Percentiles rank a stretch among this genome's conserved stretches.
phyloP scores from a whole-genome alignment of 768 basidiomycete species.

The Chiua virens region DNA sequence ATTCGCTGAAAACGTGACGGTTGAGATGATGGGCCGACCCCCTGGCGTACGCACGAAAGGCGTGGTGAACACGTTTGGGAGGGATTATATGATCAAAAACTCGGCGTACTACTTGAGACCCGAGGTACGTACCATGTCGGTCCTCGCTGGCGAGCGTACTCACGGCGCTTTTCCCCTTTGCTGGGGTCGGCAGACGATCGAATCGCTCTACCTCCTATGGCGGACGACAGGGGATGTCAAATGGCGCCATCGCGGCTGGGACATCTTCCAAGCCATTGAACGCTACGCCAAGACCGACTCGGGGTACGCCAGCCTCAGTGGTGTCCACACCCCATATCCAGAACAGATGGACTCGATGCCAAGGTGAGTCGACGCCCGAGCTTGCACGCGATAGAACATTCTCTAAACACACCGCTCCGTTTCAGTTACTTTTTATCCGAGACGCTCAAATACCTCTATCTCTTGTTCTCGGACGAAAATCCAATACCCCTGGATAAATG shows the following conservation, averaged over 20 bases:
- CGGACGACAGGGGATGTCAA: constrained; percentile 61
- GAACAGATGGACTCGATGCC: constrained; percentile 60
- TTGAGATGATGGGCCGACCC: neutral
- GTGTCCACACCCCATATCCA: constrained; percentile 43
- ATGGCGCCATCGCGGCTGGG: constrained; percentile 74
- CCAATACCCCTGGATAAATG: constrained; percentile 51
- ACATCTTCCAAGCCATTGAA: constrained; percentile 66
- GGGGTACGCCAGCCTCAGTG: constrained; percentile 59
- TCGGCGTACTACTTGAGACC: constrained; percentile 61
- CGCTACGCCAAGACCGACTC: constrained; percentile 51
- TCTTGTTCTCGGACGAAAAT: constrained; percentile 66
- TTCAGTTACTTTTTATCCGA: constrained; percentile 54
- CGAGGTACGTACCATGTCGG: constrained; percentile 49
- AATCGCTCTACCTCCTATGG: constrained; percentile 73
- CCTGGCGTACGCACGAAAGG: neutral
- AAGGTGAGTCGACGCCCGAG: constrained; percentile 45
- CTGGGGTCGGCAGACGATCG: constrained; percentile 53
- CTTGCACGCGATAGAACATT: neutral
- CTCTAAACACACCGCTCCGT: too few relatives aligned
- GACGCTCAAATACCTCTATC: constrained; percentile 70
- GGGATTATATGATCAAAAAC: constrained; percentile 55
- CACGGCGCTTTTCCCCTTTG: neutral
- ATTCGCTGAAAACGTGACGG: neutral
- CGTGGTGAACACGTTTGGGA: constrained; percentile 15
- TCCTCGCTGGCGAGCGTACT: neutral